Evolutionary conservation across 2,329 filamentous ascomycete genomes (phyloP), one percentile per base, ranked within the genome.

Genomic region (Exophiala dermatitidis): DNA sequence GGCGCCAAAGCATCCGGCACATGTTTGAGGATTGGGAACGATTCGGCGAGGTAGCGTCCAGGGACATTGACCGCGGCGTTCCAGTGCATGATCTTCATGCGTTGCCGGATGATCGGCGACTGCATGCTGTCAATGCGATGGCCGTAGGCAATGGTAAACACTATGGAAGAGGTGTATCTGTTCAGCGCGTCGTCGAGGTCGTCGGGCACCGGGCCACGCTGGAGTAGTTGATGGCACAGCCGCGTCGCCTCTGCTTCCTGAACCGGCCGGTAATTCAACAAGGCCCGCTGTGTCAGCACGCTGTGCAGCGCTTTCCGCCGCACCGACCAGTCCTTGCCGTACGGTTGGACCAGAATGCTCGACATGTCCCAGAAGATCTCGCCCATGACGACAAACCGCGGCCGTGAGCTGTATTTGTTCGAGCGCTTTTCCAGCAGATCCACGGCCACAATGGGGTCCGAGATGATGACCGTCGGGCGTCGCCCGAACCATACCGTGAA

Each of bases 341-440:
- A 74, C 1, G 73, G 74, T 59, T 76, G 71, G 2, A 77, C 72
- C n/a, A 77, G 66, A 5, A 69, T 57, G 48, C 65, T 63, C 32
- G 51, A 48, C 43, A 49, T 57, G 36, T 57, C 53, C 43, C 48
- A 57, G 46, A 54, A 55, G 41, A 60, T 52, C 38, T 69, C 64
- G 3, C 63, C 58, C 50, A 63, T 52, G 40, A 63, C 57, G 5
- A 63, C 52, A 26, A 65, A 60, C 5, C 60, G 46, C 2, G 69
- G 66, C 1, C 71, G 62, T 2, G 70, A 69, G 29, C 69, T 70
- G 56, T 73, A 74, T 34, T 69, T 65, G 33, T 54, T 60, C 1
- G 68, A 66, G 34, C 69, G 66, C 50, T 68, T 68, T 12, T 71
- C 71, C 19, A 71, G 64, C 7, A 74, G 61, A 32, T 71, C 69